A percentile compares a stretch with the other conserved stretches of the same genome.
Conservation (phyloP, 31 red algal genomes). For the Asparagopsis taxiformis region DNA sequence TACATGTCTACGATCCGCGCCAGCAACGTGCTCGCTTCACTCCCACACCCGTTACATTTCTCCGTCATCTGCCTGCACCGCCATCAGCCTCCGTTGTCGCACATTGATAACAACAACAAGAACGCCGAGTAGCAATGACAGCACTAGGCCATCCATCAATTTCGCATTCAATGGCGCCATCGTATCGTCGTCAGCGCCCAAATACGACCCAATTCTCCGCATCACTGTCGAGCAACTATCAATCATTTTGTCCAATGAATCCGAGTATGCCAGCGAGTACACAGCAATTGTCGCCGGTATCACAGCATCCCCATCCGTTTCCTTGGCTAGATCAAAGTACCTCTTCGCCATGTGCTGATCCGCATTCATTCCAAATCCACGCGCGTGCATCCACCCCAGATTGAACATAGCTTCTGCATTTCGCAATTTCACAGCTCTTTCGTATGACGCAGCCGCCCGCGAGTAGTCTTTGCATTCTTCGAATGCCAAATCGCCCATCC, state of each 20-base stretch:
- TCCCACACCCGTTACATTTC: too few relatives aligned
- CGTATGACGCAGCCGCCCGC: conserved; percentile 50
- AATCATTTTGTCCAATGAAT: conserved; percentile 8
- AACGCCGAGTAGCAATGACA: conserved; percentile 23
- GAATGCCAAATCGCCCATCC: conserved; percentile 67
- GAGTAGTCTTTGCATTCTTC: conserved; percentile 54
- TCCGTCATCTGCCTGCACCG: conserved; percentile 5
- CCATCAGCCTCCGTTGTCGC: conserved; percentile 30
- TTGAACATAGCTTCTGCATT: conserved; percentile 75
- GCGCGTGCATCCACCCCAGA: conserved; percentile 84
- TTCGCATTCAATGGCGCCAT: background rate
- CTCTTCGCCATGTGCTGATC: conserved; percentile 65
- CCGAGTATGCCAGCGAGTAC: conserved; percentile 39
- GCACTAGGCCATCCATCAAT: conserved; percentile 5
- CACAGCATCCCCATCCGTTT: conserved; percentile 20
- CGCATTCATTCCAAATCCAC: conserved; percentile 50
- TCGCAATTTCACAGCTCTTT: conserved; percentile 29
- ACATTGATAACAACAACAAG: conserved; percentile 29
- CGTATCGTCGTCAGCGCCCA: background rate
- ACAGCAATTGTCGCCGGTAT: conserved; percentile 54
- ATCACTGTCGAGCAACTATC: background rate
- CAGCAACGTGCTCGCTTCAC: too few relatives aligned
- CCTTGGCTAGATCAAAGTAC: conserved; percentile 59
- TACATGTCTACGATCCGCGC: too few relatives aligned
- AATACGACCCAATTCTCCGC: background rate